phyloP scores from a whole-genome alignment of 148 eudicot genomes.

The Dysphania ambrosioides region DNA sequence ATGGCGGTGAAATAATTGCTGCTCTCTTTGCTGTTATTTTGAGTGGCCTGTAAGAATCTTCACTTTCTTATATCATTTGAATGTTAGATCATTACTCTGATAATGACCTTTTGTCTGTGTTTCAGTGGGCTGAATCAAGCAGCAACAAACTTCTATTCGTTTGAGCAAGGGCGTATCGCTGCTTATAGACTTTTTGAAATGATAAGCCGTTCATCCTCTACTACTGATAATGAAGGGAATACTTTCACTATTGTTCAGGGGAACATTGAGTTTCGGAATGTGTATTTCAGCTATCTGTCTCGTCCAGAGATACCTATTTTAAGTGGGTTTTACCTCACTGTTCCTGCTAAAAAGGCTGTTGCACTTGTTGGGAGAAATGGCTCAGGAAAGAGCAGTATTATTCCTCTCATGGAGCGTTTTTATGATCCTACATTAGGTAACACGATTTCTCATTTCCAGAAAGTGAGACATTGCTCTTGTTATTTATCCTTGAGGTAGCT shows the following conservation, averaged over 20 bases:
- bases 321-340: conserved; percentile 95
- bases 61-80: background rate
- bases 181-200: conserved; percentile 97
- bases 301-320: conserved; percentile 98
- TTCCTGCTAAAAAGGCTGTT: conserved; percentile 94
- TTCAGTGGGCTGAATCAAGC: conserved; percentile 94
- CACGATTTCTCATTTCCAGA: background rate
- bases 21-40: conserved; percentile 89
- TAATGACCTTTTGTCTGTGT: conserved; percentile 14
- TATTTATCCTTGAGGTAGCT: background rate
- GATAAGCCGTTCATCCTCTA: conserved; percentile 90
- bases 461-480: background rate
- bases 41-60: conserved; percentile 88
- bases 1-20: conserved; percentile 89
- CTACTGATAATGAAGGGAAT: conserved; percentile 65
- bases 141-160: conserved; percentile 96
- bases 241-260: conserved; percentile 75
- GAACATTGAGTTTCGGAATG: conserved; percentile 95
- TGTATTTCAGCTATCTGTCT: conserved; percentile 91
- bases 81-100: background rate
- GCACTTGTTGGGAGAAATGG: conserved; percentile 99
- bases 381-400: conserved; percentile 97
- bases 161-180: conserved; percentile 98
- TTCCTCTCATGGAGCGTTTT: conserved; percentile 97
- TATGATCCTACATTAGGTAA: conserved; percentile 99